A percentile compares a stretch with the other conserved stretches of the same genome.
These are phyloP conservation scores for Hypsizygus marmoreus DNA, from an alignment of 768 basidiomycete genomes.

Conservation along the genomic window DNA sequence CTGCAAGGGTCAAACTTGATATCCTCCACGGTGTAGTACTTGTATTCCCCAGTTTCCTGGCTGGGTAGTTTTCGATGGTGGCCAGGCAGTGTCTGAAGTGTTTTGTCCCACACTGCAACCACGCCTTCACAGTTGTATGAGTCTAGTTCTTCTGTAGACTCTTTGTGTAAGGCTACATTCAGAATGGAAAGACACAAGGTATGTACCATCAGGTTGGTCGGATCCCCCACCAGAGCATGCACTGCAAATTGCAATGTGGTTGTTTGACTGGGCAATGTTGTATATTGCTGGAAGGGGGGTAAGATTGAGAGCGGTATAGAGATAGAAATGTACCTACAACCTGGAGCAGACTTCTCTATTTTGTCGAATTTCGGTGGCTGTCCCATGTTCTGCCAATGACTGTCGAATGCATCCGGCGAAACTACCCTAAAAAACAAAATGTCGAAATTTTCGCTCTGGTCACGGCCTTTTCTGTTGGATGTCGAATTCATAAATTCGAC, in stretches of 20 bases:
- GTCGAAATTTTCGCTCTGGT: no score
- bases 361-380: no score
- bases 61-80: conserved; percentile 16
- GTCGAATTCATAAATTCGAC: no score
- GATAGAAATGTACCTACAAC: conserved; percentile 32
- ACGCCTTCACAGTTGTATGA: conserved; percentile 52
- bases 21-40: conserved; percentile 58
- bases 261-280: conserved; percentile 47
- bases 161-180: not conserved
- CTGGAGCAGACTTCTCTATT: conserved; percentile 48
- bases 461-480: no score
- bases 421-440: no score
- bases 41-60: conserved; percentile 30
- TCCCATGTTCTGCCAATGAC: no score
- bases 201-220: conserved; percentile 32
- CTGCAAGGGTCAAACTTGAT: conserved; percentile 53
- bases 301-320: not conserved
- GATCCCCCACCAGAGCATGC: conserved; percentile 46
- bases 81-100: conserved; percentile 19
- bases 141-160: conserved; percentile 30
- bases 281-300: conserved; percentile 44
- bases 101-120: conserved; percentile 40
- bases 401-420: no score
- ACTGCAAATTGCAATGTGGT: conserved; percentile 45
- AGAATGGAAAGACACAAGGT: not conserved